phyloP scores from a whole-genome alignment of 2,329 filamentous ascomycete genomes.

The Arachnomyces sp. region DNA sequence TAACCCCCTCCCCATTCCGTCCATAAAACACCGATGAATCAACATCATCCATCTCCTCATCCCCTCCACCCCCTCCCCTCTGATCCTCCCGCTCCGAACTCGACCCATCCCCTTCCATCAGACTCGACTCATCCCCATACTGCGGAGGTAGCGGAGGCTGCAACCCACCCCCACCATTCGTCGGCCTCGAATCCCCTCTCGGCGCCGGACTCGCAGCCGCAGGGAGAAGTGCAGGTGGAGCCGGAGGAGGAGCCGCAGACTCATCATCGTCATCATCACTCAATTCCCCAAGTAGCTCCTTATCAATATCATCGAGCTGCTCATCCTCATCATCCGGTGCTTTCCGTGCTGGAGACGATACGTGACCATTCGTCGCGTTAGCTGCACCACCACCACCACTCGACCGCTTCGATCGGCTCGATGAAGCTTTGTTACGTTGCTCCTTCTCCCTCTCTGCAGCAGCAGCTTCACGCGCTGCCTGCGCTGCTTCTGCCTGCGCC shows the following conservation, averaged over 20 bases:
- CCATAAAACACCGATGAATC: conserved; percentile 27
- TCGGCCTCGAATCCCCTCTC: conserved; percentile 17
- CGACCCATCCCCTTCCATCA: conserved; percentile 18
- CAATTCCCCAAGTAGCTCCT: conserved; percentile 28
- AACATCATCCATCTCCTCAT: conserved; percentile 20
- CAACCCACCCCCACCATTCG: background rate
- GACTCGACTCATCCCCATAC: conserved; percentile 13
- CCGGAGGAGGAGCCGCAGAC: conserved; percentile 7
- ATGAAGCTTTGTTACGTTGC: background rate
- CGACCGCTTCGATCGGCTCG: conserved; percentile 1
- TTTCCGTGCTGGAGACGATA: conserved; percentile 18
- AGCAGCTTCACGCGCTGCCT: background rate
- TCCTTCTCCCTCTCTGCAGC: background rate
- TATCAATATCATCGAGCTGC: conserved; percentile 29
- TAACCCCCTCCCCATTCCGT: conserved; percentile 25
- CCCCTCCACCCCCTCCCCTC: conserved; percentile 24
- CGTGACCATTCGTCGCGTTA: conserved; percentile 10
- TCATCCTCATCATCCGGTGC: conserved; percentile 25
- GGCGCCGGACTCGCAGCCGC: background rate
- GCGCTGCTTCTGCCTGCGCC: background rate
- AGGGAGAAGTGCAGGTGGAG: conserved; percentile 12
- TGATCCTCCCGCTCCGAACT: conserved; percentile 17
- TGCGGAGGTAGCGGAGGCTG: background rate
- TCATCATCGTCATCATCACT: conserved; percentile 29
- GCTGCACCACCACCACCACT: background rate